Base-by-base conservation (phyloP, 306 rosid species). In the Dryas drummondii region DNA sequence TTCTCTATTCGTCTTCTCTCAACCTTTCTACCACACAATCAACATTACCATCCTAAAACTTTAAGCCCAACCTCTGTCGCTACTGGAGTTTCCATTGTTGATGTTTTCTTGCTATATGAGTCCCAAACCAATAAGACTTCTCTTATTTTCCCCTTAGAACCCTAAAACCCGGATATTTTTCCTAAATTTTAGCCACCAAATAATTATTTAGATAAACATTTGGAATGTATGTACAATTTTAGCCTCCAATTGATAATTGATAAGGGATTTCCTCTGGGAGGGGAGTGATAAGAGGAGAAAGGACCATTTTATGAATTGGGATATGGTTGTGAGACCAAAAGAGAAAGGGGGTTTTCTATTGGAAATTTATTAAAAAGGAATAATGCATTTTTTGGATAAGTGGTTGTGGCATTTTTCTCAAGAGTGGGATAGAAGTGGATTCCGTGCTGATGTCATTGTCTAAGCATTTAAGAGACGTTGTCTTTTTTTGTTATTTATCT, bases 291-390 rank as follows among this genome's bases (percentile, higher is more conserved):
- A 41, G 11, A 50, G 69, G 49, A 64, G 69, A 42, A 16, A 9
- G 50, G 69, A 46, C 71, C 71, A 9, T 17, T 46, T 66, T 3
- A 12, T 66, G 55, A 66, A 19, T 66, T 66, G 52, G 5, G 41
- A 47, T 46, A 46, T 19, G 5, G 5, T 66, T 5, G 7, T 6
- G 2, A 46, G 5, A 42, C 46, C 1, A 45, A 60, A 11, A 27
- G 45, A 27, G 40, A 59, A 17, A 56, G 17, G 7, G 60, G 26
- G 3, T 32, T 32, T 32, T 32, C 53, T 10, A 49, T 49, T 9
- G 53, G 53, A 32, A 32, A 32, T 32, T 32, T 32, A 32, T 1
- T 32, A 32, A 32, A 32, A 32, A 32, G 37, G 37, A 32, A 32
- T 32, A 32, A 32, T 32, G 37, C 37, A 32, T 32, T 32, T 32